Base-by-base conservation (phyloP, 768 basidiomycete species). In the Leccinum fibrillosum region DNA sequence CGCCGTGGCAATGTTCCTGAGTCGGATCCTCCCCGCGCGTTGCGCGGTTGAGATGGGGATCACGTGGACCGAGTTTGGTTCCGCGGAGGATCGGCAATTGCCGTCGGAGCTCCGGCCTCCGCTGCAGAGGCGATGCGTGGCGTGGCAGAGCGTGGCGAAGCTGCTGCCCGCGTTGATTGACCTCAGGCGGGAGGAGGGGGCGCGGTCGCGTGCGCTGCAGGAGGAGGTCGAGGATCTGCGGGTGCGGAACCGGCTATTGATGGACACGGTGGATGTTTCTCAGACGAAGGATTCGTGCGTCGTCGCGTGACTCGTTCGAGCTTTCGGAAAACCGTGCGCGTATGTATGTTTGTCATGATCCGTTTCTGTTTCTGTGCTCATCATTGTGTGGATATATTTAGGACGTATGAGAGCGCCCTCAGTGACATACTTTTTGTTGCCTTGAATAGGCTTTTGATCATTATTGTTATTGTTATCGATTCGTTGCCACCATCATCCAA, bases 191-290 rank as follows among this genome's bases (percentile, higher is more conserved):
- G 75, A 82, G 66, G 83, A 84, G 61, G 64, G 72, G 52, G 72
- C 72, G 60, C 72, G 74, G 49, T 67, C 74, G 56, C 66, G 62
- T 49, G 69, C 67, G 57, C 57, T 84, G 66, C 68, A 75, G 62
- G 65, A 65, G 28, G 82, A 84, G 62, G 76, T 82, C 47, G 77
- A 81, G 66, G 84, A 83, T 59, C 62, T 85, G 63, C 70, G 79
- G 55, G 72, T 77, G 60, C 72, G 81, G 56, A 80, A 74, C 52
- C 71, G 68, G 30, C 66, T 83, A 19, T 64, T 83, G 64, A 75
- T 73, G 72, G 82, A 76, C 35, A 66, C 58, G 55, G 63, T 49
- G 10, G 61, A 59, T 9, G 21, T 23, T 21, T 28, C 63, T 23
- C 56, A 62, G 35, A 57, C 58, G 17, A 64, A 57, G 42, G 73